Evolutionary conservation across 306 rosid genomes (phyloP).

Genomic region (Prunus mongolica): DNA sequence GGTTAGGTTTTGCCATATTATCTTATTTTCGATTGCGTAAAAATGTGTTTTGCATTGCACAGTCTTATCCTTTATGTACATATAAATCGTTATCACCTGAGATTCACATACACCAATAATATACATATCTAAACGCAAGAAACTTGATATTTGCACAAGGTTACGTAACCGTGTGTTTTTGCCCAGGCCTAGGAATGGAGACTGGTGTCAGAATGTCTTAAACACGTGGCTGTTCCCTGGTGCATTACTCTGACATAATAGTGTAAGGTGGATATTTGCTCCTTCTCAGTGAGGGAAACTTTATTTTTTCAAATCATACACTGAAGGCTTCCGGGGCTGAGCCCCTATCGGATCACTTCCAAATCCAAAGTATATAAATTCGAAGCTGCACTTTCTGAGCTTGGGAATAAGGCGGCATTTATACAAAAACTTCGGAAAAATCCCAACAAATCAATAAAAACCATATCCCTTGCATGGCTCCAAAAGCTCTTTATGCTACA

Average conservation of each 20-base stretch:
- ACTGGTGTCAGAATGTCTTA: neutral
- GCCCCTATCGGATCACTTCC: neutral
- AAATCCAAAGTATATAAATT: neutral
- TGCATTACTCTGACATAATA: neutral
- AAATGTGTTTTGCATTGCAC: no score
- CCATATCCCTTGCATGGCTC: neutral
- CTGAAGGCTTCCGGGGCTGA: neutral
- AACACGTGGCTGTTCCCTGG: neutral
- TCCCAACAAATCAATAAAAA: neutral
- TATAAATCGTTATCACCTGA: no score
- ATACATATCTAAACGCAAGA: neutral
- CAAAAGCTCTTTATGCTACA: neutral
- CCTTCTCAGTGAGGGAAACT: neutral
- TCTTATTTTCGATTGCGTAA: no score
- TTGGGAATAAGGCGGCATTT: no score
- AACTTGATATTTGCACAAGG: neutral
- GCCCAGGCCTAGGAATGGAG: neutral
- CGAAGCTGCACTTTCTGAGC: neutral
- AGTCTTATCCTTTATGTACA: rapidly evolving
- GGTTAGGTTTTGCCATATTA: no score
- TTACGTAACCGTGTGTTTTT: neutral
- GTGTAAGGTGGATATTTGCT: neutral
- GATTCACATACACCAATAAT: neutral
- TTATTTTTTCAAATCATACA: neutral
- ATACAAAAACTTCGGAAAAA: neutral